Percentiles rank a stretch among this genome's conserved stretches.
phyloP scores from a whole-genome alignment of 371 early-diverging fungal genomes.

The Zopfochytrium polystomum region DNA sequence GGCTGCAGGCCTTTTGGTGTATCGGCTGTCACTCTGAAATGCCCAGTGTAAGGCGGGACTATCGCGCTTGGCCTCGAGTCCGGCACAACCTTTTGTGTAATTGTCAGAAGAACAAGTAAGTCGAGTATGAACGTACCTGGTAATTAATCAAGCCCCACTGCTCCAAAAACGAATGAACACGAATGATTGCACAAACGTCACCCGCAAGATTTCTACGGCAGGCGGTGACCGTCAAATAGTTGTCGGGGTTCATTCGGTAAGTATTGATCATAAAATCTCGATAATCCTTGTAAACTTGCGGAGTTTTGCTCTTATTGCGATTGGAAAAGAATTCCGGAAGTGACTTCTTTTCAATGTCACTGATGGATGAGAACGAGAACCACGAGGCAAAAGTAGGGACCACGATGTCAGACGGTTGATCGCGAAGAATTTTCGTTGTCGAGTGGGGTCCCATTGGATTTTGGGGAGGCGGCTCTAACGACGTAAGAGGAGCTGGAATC shows the following conservation, averaged over 20 bases:
- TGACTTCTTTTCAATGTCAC: slow-evolving; percentile 83
- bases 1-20: slow-evolving; percentile 90
- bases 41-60: slow-evolving; percentile 92
- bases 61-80: slow-evolving; percentile 89
- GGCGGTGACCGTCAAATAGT: slow-evolving; percentile 95
- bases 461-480: no score
- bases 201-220: slow-evolving; percentile 92
- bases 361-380: slow-evolving; percentile 82
- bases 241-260: slow-evolving; percentile 88
- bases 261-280: slow-evolving; percentile 97
- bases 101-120: no score
- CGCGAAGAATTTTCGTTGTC: no score
- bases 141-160: slow-evolving; percentile 99
- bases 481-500: no score
- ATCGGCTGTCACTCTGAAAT: slow-evolving; percentile 92
- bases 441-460: no score
- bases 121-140: slow-evolving; percentile 83
- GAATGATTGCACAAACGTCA: slow-evolving; percentile 95
- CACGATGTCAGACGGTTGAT: slow-evolving; percentile 41
- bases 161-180: slow-evolving; percentile 97
- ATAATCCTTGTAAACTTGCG: slow-evolving; percentile 89
- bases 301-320: slow-evolving; percentile 87
- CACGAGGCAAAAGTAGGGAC: slow-evolving; percentile 80
- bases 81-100: slow-evolving; percentile 70
- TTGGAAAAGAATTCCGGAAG: slow-evolving; percentile 95